Percentiles rank a stretch among this genome's conserved stretches.
phyloP scores from a whole-genome alignment of 305 asterid genomes.

The Fraxinus floribunda region DNA sequence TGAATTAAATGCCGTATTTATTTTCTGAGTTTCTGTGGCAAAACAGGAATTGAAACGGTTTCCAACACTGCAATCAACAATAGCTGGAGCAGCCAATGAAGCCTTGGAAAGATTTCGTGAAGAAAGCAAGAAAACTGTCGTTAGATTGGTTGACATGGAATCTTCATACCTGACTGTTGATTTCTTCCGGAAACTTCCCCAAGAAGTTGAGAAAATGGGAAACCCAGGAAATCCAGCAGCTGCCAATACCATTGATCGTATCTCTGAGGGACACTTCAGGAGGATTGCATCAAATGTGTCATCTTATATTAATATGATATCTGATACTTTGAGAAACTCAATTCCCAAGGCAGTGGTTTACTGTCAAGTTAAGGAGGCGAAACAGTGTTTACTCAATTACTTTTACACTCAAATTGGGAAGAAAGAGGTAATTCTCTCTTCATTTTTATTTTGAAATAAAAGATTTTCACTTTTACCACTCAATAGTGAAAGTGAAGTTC shows the following conservation, averaged over 20 bases:
- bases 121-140: slow-evolving; percentile 74
- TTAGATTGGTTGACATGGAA: slow-evolving; percentile 93
- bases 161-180: slow-evolving; percentile 85
- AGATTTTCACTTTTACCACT: not conserved
- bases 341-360: slow-evolving; percentile 91
- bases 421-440: slow-evolving; percentile 60
- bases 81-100: slow-evolving; percentile 79
- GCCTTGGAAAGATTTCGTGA: slow-evolving; percentile 83
- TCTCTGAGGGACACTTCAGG: slow-evolving; percentile 82
- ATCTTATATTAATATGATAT: slow-evolving; percentile 72
- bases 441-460: not conserved
- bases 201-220: slow-evolving; percentile 67
- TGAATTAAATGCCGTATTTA: not conserved
- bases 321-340: slow-evolving; percentile 66
- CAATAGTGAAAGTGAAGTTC: not conserved
- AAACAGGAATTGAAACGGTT: slow-evolving; percentile 84
- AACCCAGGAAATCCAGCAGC: slow-evolving; percentile 44
- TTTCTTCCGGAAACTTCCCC: slow-evolving; percentile 87
- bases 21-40: slow-evolving; percentile 20
- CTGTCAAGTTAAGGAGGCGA: slow-evolving; percentile 96
- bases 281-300: slow-evolving; percentile 87
- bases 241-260: slow-evolving; percentile 53
- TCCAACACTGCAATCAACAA: slow-evolving; percentile 75
- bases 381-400: slow-evolving; percentile 62
- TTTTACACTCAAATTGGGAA: slow-evolving; percentile 81